Evolutionary conservation across 495 filamentous ascomycete species (phyloP), one percentile per base, ranked within the genome.

Genomic region (Penicillium desertorum): DNA sequence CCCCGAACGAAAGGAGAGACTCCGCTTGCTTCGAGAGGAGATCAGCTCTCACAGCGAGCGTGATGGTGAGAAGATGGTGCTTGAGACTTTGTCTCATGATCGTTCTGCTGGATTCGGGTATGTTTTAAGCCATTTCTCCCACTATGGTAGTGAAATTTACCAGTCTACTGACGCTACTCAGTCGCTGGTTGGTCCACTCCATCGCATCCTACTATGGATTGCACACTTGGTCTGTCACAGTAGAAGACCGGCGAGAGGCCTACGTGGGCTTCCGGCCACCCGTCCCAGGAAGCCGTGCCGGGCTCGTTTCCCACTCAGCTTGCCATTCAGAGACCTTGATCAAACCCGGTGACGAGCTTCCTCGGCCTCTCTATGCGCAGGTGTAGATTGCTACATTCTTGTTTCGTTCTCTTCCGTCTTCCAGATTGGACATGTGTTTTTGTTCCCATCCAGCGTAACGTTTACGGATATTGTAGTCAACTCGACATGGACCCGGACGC

Each of bases 151-250:
- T 53, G 48, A 20, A 14, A 16, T 41, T 51, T 5, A 29, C 12
- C 37, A 42, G 8, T 42, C 25, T 29, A 1, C 34, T 23, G 53
- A 54, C 17, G 5, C 16, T 10, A 17, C 14, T 45, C 58, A 95
- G 90, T 60, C 88, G 94, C 48, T 98, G 91, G 89, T 83, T 98
- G 54, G 91, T 96, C 5, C 92, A 98, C 74, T 88, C 86, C 47
- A 90, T 98, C 60, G 95, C 91, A 20, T 79, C 86, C 7, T 98
- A 98, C 71, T 98, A 98, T 70, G 93, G 91, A 30, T 79, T 98
- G 54, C 84, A 83, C 47, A 93, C 91, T 42, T 92, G 88, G 80
- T 91, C 87, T 2, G 81, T 92, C 64, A 89, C 89, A 1, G 79
- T 86, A 16, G 91, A 89, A 19, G 78, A 87, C 62, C 83, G 88